Conservation (phyloP, 345 rosid genomes). For the Iberis pinnata region DNA sequence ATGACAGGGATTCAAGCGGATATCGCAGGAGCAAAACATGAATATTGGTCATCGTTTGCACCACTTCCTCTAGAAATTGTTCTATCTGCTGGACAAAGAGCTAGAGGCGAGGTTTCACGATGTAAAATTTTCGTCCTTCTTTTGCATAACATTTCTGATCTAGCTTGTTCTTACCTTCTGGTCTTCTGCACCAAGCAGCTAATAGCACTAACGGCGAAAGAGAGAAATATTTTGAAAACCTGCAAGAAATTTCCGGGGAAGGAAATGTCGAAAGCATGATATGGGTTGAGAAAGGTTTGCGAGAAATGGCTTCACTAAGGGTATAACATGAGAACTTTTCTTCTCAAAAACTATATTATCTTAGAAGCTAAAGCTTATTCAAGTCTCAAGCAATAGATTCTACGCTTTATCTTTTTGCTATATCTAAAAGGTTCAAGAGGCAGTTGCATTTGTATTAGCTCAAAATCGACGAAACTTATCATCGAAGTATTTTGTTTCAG, state of each 20-base stretch:
- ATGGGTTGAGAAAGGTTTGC: conserved; percentile 76
- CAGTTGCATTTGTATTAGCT: conserved; percentile 72
- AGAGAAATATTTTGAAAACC: conserved; percentile 34
- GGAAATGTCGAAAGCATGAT: conserved; percentile 75
- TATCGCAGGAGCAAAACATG: conserved; percentile 57
- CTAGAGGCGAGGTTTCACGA: conserved; percentile 36
- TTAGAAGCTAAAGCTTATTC: neutral
- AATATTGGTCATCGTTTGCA: conserved; percentile 89
- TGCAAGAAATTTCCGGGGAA: conserved; percentile 47
- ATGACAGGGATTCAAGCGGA: conserved; percentile 67
- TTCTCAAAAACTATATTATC: neutral
- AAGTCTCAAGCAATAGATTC: neutral
- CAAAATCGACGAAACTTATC: conserved; percentile 40
- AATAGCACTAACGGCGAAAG: conserved; percentile 39
- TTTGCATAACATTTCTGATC: neutral
- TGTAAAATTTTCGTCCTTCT: conserved; percentile 30
- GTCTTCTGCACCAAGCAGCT: conserved; percentile 36
- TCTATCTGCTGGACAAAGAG: conserved; percentile 65
- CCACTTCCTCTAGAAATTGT: conserved; percentile 76
- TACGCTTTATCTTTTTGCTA: neutral
- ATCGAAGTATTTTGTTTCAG: conserved; percentile 40
- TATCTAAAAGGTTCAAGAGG: conserved; percentile 47
- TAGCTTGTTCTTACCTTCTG: conserved; percentile 13
- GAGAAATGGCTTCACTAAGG: conserved; percentile 84
- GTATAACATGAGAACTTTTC: conserved; percentile 13